Percentiles rank a stretch among this genome's conserved stretches.
These are phyloP conservation scores for Paratinospora sagittata DNA, from an alignment of 164 flowering plant species.

Conservation along the genomic window DNA sequence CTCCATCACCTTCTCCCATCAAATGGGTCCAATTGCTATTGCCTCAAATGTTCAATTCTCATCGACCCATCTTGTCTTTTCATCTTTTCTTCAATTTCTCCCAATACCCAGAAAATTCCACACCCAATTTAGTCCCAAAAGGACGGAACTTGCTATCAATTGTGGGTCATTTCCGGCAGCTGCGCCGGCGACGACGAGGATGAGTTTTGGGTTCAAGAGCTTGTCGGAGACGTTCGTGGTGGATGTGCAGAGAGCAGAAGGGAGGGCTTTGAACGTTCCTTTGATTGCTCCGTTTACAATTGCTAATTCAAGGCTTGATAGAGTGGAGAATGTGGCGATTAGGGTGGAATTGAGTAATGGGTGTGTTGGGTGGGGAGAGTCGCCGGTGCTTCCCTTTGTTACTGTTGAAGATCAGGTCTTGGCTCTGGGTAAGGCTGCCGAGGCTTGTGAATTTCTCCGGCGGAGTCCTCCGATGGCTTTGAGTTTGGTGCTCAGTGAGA, in stretches of 20 bases:
- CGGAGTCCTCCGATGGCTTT: constrained; percentile 29
- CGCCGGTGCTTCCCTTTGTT: constrained; percentile 74
- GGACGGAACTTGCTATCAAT: not conserved
- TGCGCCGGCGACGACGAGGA: constrained; percentile 8
- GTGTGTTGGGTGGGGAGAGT: constrained; percentile 93
- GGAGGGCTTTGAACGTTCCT: constrained; percentile 61
- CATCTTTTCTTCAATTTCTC: no score
- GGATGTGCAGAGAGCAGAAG: constrained; percentile 65
- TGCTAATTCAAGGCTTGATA: constrained; percentile 66
- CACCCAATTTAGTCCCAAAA: no score
- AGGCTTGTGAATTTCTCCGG: constrained; percentile 51
- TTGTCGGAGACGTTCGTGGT: constrained; percentile 52
- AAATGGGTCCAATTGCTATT: not conserved
- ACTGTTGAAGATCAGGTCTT: constrained; percentile 76
- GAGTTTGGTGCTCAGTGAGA: constrained; percentile 28
- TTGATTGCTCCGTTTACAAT: constrained; percentile 75
- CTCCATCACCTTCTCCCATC: no score
- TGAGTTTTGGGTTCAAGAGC: constrained; percentile 44
- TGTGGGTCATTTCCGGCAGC: not conserved
- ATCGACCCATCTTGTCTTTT: no score
- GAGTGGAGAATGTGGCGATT: constrained; percentile 76
- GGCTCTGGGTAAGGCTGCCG: constrained; percentile 55
- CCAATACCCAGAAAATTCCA: not conserved
- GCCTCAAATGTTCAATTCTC: not conserved
- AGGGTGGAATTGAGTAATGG: constrained; percentile 67